phyloP scores from a whole-genome alignment of 305 asterid genomes.

The Caryopteris hybrid region DNA sequence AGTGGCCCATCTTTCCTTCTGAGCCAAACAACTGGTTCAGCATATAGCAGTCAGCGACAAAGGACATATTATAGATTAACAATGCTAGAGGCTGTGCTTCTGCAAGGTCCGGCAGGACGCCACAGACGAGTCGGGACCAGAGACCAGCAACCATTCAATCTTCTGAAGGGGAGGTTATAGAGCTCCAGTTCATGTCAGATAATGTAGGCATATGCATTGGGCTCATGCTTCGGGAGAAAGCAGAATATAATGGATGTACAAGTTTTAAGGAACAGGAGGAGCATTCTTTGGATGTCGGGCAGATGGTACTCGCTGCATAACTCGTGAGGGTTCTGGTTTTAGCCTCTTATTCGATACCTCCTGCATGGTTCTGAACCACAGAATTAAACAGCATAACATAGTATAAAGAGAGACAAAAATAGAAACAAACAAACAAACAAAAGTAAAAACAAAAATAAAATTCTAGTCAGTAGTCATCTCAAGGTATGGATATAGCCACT shows the following conservation, averaged over 20 bases:
- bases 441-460: no score
- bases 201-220: background rate
- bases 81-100: background rate
- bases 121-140: background rate
- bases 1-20: no score
- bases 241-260: conserved; percentile 4
- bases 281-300: conserved; percentile 48
- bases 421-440: no score
- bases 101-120: background rate
- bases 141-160: conserved; percentile 1
- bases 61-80: no score
- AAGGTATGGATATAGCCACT: no score
- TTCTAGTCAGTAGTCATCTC: no score
- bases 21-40: no score
- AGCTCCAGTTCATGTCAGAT: background rate
- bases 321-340: conserved; percentile 56
- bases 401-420: background rate
- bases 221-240: conserved; percentile 27
- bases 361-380: conserved; percentile 59
- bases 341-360: conserved; percentile 62
- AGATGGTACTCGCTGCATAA: conserved; percentile 53
- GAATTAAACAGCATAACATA: conserved; percentile 9
- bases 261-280: conserved; percentile 48
- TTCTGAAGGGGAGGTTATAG: no score
- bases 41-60: background rate